Percentiles rank a stretch among this genome's conserved stretches.
These are phyloP conservation scores for Phytophthora ohioensis DNA, from an alignment of 352 stramenopile genomes.

Conservation along the genomic window DNA sequence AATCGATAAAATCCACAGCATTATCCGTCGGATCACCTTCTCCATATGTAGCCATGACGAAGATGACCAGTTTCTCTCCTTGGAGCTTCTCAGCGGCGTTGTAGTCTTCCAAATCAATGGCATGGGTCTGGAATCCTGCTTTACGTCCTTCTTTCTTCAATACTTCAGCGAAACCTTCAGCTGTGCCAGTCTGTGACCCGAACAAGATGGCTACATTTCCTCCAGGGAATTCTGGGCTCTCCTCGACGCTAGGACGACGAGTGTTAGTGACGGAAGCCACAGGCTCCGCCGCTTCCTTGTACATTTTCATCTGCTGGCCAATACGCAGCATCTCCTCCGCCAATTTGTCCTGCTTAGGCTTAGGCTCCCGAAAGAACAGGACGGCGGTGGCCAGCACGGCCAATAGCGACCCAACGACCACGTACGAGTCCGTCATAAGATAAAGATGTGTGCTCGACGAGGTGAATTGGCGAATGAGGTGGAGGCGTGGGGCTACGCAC, in stretches of 20 bases:
- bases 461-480: constrained; percentile 32
- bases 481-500: constrained; percentile 4
- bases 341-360: constrained; percentile 71
- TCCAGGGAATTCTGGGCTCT: constrained; percentile 57
- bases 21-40: constrained; percentile 99
- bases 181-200: constrained; percentile 97
- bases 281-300: constrained; percentile 64
- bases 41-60: constrained; percentile 98
- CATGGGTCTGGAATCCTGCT: constrained; percentile 86
- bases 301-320: constrained; percentile 85
- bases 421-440: constrained; percentile 60
- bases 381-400: constrained; percentile 70
- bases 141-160: constrained; percentile 92
- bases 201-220: constrained; percentile 94
- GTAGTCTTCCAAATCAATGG: constrained; percentile 97
- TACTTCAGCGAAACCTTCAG: constrained; percentile 96
- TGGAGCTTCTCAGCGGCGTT: constrained; percentile 66
- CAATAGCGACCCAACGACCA: constrained; percentile 73
- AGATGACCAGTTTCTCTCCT: constrained; percentile 83
- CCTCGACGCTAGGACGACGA: constrained; percentile 38
- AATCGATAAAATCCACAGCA: constrained; percentile 93
- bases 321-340: constrained; percentile 76
- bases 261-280: neutral
- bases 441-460: constrained; percentile 4
- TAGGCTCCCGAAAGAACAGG: constrained; percentile 65